Percentiles rank a stretch among this genome's conserved stretches.
These are phyloP conservation scores for Oryza australiensis DNA, from an alignment of 176 grass and related monocot genomes.

Conservation along the genomic window DNA sequence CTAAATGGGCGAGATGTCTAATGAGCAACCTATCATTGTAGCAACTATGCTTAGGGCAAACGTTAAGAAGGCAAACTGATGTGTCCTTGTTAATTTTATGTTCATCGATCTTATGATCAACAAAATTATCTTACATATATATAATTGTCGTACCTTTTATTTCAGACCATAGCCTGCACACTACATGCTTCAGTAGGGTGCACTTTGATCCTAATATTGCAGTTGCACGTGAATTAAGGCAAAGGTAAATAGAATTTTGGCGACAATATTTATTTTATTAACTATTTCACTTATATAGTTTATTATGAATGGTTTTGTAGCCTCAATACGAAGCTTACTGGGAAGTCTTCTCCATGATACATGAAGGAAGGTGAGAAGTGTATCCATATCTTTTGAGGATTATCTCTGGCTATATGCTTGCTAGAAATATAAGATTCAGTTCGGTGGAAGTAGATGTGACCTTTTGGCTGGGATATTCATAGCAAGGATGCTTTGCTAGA, in stretches of 20 bases:
- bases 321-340: background rate
- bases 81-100: background rate
- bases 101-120: background rate
- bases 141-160: background rate
- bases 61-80: background rate
- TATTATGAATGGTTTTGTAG: background rate
- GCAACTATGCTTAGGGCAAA: background rate
- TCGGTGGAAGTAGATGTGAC: background rate
- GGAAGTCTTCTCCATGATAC: background rate
- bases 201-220: background rate
- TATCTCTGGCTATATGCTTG: background rate
- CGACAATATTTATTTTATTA: background rate
- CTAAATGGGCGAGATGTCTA: background rate
- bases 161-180: background rate
- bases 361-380: background rate
- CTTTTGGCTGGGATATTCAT: too few relatives aligned
- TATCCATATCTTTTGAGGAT: background rate
- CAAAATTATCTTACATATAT: background rate
- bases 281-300: background rate
- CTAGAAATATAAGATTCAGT: background rate
- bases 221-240: background rate
- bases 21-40: background rate
- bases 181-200: background rate
- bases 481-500: too few relatives aligned
- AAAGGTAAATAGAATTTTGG: background rate